Conservation (phyloP, 129 eudicot species). For the Solidago caesia region DNA sequence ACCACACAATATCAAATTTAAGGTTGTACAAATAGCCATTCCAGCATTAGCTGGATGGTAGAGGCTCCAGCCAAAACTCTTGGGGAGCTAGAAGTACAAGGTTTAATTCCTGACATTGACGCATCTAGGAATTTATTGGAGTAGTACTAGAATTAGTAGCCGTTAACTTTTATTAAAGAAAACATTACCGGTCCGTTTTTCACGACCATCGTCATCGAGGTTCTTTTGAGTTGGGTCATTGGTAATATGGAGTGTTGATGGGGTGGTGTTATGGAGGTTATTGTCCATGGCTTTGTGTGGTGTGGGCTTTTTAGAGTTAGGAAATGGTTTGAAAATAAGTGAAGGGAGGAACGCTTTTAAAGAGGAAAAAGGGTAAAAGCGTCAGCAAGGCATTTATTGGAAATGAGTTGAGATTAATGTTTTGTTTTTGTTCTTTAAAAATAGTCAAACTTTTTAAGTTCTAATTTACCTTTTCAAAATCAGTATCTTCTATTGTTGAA, state of each 20-base stretch:
- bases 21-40: background rate
- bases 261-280: background rate
- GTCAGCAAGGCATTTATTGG: conserved; percentile 5
- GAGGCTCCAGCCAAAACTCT: background rate
- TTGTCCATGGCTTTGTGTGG: conserved; percentile 3
- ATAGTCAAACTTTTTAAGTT: background rate
- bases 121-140: no score
- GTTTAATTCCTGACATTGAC: no score
- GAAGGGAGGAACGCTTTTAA: background rate
- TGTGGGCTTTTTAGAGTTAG: background rate
- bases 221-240: conserved; percentile 31
- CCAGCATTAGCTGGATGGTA: background rate
- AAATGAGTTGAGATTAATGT: background rate
- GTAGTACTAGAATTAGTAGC: no score
- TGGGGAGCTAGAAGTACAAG: no score
- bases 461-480: background rate
- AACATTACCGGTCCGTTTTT: conserved; percentile 60
- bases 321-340: background rate
- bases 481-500: background rate
- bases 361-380: background rate
- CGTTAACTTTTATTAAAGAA: background rate
- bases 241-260: background rate
- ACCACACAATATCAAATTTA: background rate
- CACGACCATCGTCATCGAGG: conserved; percentile 85
- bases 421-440: background rate